These are phyloP conservation scores for Talaromyces sp. DNA, from an alignment of 2,329 filamentous ascomycete species.

Conservation along the genomic window DNA sequence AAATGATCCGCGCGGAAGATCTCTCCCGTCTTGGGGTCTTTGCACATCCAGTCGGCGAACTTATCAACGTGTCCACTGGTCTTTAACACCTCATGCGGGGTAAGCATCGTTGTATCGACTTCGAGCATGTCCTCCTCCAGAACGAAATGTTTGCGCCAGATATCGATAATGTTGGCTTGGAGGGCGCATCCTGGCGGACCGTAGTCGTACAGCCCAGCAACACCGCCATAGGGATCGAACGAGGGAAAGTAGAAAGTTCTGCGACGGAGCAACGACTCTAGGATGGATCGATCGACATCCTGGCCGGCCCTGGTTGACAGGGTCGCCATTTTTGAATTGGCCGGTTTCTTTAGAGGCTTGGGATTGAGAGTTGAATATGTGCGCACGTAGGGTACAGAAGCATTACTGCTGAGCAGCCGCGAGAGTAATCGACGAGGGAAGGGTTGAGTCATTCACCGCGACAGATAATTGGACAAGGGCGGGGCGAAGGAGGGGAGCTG, in stretches of 20 bases:
- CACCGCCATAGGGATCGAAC: slow-evolving; percentile 92
- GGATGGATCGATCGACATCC: slow-evolving; percentile 74
- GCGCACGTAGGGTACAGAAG: slow-evolving; percentile 36
- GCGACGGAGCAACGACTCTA: slow-evolving; percentile 83
- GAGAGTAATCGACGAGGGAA: slow-evolving; percentile 34
- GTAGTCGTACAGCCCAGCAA: slow-evolving; percentile 88
- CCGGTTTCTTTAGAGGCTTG: slow-evolving; percentile 26
- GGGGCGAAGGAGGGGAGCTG: slow-evolving; percentile 8
- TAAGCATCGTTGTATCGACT: slow-evolving; percentile 90
- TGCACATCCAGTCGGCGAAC: slow-evolving; percentile 99
- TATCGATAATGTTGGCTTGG: slow-evolving; percentile 80
- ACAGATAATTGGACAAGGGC: slow-evolving; percentile 2
- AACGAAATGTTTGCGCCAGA: slow-evolving; percentile 92
- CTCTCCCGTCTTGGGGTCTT: slow-evolving; percentile 95
- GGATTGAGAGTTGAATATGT: slow-evolving; percentile 29
- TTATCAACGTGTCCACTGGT: slow-evolving; percentile 96
- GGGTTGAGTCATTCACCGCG: slow-evolving; percentile 41
- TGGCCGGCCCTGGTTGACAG: slow-evolving; percentile 82
- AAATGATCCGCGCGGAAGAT: slow-evolving; percentile 95
- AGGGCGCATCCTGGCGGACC: slow-evolving; percentile 83
- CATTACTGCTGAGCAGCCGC: slow-evolving; percentile 29
- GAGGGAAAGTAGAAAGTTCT: slow-evolving; percentile 92
- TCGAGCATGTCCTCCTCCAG: slow-evolving; percentile 93
- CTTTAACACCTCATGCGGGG: slow-evolving; percentile 89
- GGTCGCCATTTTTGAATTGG: slow-evolving; percentile 51